A percentile compares a stretch with the other conserved stretches of the same genome.
phyloP scores from a whole-genome alignment of 1,284 basidiomycete species.

The Neotropicomus parvogracilis region DNA sequence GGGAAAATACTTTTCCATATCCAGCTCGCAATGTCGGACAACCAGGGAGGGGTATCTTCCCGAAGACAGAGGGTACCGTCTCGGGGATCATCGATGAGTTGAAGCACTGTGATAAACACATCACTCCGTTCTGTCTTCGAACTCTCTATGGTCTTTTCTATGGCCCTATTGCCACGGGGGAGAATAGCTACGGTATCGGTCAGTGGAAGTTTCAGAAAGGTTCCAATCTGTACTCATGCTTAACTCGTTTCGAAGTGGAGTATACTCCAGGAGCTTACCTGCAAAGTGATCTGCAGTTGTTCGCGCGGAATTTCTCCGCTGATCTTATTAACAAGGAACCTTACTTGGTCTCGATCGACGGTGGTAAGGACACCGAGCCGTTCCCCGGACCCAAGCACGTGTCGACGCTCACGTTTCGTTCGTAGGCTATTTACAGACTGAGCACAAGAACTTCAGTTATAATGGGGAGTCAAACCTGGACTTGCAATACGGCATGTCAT shows the following conservation, averaged over 20 bases:
- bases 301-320: conserved; percentile 37
- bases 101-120: conserved; percentile 40
- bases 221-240: not conserved
- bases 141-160: conserved; percentile 45
- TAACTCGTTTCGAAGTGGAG: conserved; percentile 36
- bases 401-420: not conserved
- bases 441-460: conserved; percentile 33
- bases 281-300: conserved; percentile 43
- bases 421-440: conserved; percentile 31
- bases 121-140: conserved; percentile 44
- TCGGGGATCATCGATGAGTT: conserved; percentile 19
- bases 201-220: not conserved
- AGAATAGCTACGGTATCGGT: conserved; percentile 52
- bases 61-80: conserved; percentile 35
- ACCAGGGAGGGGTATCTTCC: conserved; percentile 29
- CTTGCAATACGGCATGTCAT: conserved; percentile 43
- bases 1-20: not conserved
- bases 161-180: conserved; percentile 36
- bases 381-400: not conserved
- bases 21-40: conserved; percentile 22
- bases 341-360: conserved; percentile 41
- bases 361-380: conserved; percentile 31
- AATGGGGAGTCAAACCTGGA: conserved; percentile 57
- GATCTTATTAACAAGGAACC: conserved; percentile 37
- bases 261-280: conserved; percentile 47